phyloP scores from a whole-genome alignment of 208 protist species.

The Crithidia fasciculata region DNA sequence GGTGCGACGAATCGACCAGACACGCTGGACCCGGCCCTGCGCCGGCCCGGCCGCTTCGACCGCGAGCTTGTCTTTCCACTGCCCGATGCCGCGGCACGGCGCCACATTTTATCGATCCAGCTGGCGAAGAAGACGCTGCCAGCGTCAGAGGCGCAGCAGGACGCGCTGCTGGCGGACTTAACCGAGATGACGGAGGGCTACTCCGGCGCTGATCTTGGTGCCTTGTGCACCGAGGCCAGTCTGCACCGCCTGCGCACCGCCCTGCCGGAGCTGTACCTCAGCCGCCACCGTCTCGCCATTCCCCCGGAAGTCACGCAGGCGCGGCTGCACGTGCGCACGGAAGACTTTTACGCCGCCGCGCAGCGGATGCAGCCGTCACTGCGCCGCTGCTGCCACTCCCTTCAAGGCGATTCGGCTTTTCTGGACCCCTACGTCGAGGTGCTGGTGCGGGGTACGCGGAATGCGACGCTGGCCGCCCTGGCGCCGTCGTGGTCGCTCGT shows the following conservation, averaged over 20 bases:
- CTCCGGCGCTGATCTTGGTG: constrained; percentile 98
- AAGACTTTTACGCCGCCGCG: constrained; percentile 78
- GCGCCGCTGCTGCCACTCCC: constrained; percentile 31
- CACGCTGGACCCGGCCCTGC: constrained; percentile 95
- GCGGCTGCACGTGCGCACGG: constrained; percentile 43
- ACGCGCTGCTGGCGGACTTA: constrained; percentile 84
- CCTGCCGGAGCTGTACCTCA: constrained; percentile 83
- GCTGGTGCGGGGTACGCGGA: constrained; percentile 51
- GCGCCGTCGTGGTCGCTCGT: constrained; percentile 56
- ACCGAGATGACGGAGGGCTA: constrained; percentile 95
- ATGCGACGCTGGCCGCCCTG: constrained; percentile 47
- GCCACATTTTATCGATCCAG: constrained; percentile 96
- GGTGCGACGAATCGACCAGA: constrained; percentile 96
- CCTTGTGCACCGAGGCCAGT: constrained; percentile 98
- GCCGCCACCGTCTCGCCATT: constrained; percentile 49
- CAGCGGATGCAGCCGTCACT: constrained; percentile 72
- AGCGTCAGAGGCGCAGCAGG: constrained; percentile 40
- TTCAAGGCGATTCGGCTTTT: constrained; percentile 1
- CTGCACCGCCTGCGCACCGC: constrained; percentile 74
- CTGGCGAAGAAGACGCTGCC: constrained; percentile 98
- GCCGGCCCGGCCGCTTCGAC: constrained; percentile 97
- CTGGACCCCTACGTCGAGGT: constrained; percentile 54
- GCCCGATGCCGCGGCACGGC: constrained; percentile 74
- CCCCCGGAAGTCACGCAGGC: constrained; percentile 32
- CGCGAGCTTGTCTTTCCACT: constrained; percentile 93